phyloP scores from a whole-genome alignment of 495 filamentous ascomycete species.

The Talaromyces borbonicus region DNA sequence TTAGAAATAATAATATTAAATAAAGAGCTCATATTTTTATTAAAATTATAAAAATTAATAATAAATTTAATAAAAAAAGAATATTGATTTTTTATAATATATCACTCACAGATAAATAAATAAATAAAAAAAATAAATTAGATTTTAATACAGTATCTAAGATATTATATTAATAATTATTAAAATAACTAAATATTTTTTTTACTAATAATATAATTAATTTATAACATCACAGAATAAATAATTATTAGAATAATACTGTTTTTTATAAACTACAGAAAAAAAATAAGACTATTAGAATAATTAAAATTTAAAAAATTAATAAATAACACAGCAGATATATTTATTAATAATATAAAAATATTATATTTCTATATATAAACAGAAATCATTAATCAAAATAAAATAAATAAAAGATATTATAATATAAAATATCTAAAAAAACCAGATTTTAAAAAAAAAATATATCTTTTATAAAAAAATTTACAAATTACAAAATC shows the following conservation, averaged over 20 bases:
- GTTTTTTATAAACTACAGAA: slow-evolving; percentile 14
- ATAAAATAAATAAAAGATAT: too few relatives aligned
- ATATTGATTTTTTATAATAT: neutral
- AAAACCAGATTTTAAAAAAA: neutral
- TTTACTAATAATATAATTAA: too few relatives aligned
- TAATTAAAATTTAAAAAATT: neutral
- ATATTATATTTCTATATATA: neutral
- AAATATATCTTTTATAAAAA: neutral
- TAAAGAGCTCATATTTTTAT: neutral
- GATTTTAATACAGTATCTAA: too few relatives aligned
- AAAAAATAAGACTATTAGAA: too few relatives aligned
- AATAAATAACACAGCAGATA: neutral
- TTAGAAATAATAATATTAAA: neutral
- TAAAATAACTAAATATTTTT: too few relatives aligned
- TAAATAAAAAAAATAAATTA: slow-evolving; percentile 24
- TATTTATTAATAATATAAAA: neutral
- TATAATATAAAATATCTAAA: too few relatives aligned
- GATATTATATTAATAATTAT: too few relatives aligned
- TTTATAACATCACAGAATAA: neutral
- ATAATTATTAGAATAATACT: neutral
- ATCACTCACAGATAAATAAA: slow-evolving; percentile 19
- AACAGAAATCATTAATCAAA: too few relatives aligned
- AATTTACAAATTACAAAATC: neutral
- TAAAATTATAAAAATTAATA: neutral
- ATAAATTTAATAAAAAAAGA: neutral